A percentile compares a stretch with the other conserved stretches of the same genome.
These are phyloP conservation scores for Aspergillus sp. DNA, from an alignment of 2,329 filamentous ascomycete genomes.

Conservation along the genomic window DNA sequence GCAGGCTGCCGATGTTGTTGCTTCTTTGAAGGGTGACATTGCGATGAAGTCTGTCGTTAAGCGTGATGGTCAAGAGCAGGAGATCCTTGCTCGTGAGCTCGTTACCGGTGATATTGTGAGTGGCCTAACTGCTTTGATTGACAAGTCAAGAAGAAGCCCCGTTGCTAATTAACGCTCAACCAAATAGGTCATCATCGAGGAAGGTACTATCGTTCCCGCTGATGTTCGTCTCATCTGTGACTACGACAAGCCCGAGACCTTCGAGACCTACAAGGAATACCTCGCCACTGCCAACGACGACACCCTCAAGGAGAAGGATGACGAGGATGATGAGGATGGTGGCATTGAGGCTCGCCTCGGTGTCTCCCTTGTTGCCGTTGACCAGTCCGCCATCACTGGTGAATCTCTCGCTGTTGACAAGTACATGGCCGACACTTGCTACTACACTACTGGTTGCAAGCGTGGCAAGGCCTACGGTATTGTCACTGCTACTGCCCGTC, in stretches of 20 bases:
- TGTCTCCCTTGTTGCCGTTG: constrained; percentile 66
- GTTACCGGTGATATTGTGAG: constrained; percentile 74
- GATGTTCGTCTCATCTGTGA: constrained; percentile 72
- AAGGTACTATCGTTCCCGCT: constrained; percentile 69
- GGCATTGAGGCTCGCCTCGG: constrained; percentile 59
- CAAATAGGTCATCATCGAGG: constrained; percentile 64
- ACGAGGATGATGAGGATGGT: constrained; percentile 59
- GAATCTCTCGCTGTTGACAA: constrained; percentile 66
- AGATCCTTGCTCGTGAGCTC: constrained; percentile 70
- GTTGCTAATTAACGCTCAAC: constrained; percentile 1
- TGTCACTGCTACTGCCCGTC: constrained; percentile 65
- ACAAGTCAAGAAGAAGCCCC: too few species aligned
- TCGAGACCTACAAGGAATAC: constrained; percentile 66
- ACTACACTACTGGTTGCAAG: constrained; percentile 81
- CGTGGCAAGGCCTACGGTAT: constrained; percentile 74
- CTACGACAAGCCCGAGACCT: constrained; percentile 67
- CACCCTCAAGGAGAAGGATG: constrained; percentile 58
- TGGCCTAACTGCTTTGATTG: constrained; percentile 5
- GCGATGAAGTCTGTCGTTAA: constrained; percentile 70
- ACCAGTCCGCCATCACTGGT: constrained; percentile 79
- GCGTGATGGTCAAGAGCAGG: constrained; percentile 65
- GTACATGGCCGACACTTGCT: constrained; percentile 71
- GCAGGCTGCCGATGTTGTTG: constrained; percentile 75
- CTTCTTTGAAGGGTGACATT: constrained; percentile 73
- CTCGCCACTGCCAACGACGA: constrained; percentile 61